phyloP scores from a whole-genome alignment of 1,284 basidiomycete genomes.

The Pascua sp. region DNA sequence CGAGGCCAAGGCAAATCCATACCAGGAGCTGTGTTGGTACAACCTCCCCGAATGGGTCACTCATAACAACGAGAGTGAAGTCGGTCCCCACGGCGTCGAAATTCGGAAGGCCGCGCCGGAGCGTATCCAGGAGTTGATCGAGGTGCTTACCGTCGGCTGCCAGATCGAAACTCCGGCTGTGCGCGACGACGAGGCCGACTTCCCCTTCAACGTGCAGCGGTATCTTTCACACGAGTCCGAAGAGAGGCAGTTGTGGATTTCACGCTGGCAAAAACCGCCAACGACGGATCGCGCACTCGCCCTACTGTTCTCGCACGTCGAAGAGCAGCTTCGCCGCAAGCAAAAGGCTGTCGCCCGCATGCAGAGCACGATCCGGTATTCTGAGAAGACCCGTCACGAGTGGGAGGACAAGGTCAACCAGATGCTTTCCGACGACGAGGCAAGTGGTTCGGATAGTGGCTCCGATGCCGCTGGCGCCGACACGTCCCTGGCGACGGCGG shows the following conservation, averaged over 20 bases:
- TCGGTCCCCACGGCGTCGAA: constrained; percentile 60
- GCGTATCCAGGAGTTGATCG: constrained; percentile 77
- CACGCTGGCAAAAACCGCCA: constrained; percentile 75
- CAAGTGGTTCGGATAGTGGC: constrained; percentile 35
- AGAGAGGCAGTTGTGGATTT: constrained; percentile 71
- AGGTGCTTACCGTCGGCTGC: constrained; percentile 72
- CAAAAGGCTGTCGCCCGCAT: constrained; percentile 91
- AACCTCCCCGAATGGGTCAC: constrained; percentile 34
- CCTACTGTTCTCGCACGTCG: constrained; percentile 78
- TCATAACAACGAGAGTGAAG: constrained; percentile 14
- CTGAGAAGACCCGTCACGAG: constrained; percentile 94
- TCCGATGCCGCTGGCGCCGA: constrained; percentile 20
- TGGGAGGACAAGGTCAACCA: constrained; percentile 85
- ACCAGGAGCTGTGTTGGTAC: constrained; percentile 82
- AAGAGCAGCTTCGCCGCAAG: constrained; percentile 85
- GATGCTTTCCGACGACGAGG: constrained; percentile 61
- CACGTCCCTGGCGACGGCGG: neutral
- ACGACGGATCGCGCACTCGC: constrained; percentile 82
- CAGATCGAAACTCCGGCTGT: constrained; percentile 85
- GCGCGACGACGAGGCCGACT: constrained; percentile 82
- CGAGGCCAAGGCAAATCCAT: constrained; percentile 59
- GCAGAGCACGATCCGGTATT: constrained; percentile 96
- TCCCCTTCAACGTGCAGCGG: constrained; percentile 88
- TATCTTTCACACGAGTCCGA: constrained; percentile 83
- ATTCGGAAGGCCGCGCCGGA: constrained; percentile 73